Evolutionary conservation across 202 grass and related monocot species (phyloP), one percentile per base, ranked within the genome.

Genomic region (Setaria viridis): DNA sequence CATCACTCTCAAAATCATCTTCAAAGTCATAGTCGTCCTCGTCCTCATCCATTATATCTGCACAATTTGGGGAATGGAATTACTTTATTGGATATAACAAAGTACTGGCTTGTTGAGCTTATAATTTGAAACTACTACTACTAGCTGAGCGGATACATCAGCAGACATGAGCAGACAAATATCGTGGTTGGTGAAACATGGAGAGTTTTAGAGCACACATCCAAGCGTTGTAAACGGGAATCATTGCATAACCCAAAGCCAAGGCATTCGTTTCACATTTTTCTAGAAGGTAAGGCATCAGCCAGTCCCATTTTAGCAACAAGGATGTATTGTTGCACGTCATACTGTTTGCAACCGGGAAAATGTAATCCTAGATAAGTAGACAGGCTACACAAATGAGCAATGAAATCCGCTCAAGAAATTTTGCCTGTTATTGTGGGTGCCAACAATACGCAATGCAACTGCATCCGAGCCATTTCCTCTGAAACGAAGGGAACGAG

Each of bases 1-100:
- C 79, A 70, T 85, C 89, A 67, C 56, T 76, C 81, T 88, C 89
- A 56, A 89, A 86, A 71, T 92, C 85, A 85, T 95, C 87, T 87
- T 84, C 80, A 5, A 86, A 86, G 30, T 89, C 80, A 67, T 74
- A 86, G 53, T 85, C 80, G 0, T 59, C 73, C 0, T 86, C 84
- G 0, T 74, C 79, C 8, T 81, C 84, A 17, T 87, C 58, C 21
- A 76, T 32, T 85, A 88, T 43, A 58, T 85, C 90, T 89, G 74
- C 85, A 88, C 2, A 16, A 10, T 81, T 55, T 29, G 17, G 19
- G 7, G 4, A 35, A 34, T 34, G 68, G 11, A 85, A 13, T 51
- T 74, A 21, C 15, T 53, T 68, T 80, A 14, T 74, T 74, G 4
- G 17, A 58, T 74, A 29, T n/a, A 62, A 1, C 29, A 74, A 45